Base-by-base conservation (phyloP, 768 basidiomycete species). In the Coprinellus aureogranulatus region DNA sequence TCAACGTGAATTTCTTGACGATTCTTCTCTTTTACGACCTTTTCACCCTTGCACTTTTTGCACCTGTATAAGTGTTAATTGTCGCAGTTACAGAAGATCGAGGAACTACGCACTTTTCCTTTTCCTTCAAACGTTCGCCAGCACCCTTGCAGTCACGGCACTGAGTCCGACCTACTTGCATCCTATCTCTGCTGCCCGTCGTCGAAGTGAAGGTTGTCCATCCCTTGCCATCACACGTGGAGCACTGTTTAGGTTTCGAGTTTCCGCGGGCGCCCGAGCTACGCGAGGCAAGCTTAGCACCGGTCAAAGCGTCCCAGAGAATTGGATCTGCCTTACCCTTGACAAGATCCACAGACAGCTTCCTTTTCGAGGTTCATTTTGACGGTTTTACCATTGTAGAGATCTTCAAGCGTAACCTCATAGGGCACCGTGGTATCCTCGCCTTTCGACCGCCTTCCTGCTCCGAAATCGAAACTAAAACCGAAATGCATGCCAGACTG, bases 1-100 rank as follows among this genome's bases (percentile, higher is more conserved):
- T 95, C 92, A 45, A 98, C 81, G 63, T 84, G 82, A 23, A 97
- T 86, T 61, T 95, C 93, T 61, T 94, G 87, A 49, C 91, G 85
- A 46, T 88, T 91, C 77, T 94, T 97, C 68, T 96, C 93, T 61
- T 89, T 86, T 44, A 89, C 81, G 0, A 86, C 88, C 69, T 87
- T 89, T 53, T 83, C 81, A 3, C 94, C 96, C 65, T 94, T 94
- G 74, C 96, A 98, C 68, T 92, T 96, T 73, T 95, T 98, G 74
- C 95, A 98, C 62, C 94, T 96, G 65, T 20, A 20, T 22, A 54
- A 47, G 50, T 20, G 31, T 50, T 31, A 25, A 52, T 40, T n/a
- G 14, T 14, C 34, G 34, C 34, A 37, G 14, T 31, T 22, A 46
- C 60, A 22, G 53, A 10, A 42, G 20, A 61, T 60, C 52, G 45